phyloP scores from a whole-genome alignment of 176 grass and related monocot species.

The Carex myosuroides region DNA sequence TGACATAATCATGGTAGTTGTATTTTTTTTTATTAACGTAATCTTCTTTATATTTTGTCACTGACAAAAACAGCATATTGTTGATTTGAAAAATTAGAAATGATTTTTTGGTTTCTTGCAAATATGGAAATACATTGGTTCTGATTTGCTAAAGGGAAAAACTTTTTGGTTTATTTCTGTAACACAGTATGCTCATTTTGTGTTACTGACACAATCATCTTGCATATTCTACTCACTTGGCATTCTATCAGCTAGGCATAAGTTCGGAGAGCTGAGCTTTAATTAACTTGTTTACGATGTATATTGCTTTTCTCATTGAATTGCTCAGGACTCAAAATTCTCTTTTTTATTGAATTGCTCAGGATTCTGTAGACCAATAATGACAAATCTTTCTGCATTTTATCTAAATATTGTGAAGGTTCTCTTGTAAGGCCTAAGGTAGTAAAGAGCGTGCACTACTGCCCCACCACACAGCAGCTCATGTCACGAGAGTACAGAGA shows the following conservation, averaged over 20 bases:
- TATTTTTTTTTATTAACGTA: background rate
- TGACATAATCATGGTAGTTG: background rate
- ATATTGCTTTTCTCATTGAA: background rate
- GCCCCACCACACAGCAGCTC: slow-evolving; percentile 48
- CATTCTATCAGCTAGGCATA: background rate
- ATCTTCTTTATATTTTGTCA: background rate
- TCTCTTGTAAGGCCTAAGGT: slow-evolving; percentile 91
- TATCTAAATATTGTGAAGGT: slow-evolving; percentile 30
- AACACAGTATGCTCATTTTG: background rate
- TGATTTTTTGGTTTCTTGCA: background rate
- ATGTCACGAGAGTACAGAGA: slow-evolving; percentile 88
- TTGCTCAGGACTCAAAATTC: background rate
- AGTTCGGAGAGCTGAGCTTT: background rate
- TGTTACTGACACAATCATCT: background rate
- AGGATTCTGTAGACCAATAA: slow-evolving; percentile 8
- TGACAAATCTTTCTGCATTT: background rate
- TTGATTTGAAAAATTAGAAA: background rate
- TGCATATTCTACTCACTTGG: background rate
- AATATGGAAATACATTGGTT: background rate
- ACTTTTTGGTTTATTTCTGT: background rate
- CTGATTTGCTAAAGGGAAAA: background rate
- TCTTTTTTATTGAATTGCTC: background rate
- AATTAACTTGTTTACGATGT: background rate
- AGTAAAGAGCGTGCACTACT: slow-evolving; percentile 96
- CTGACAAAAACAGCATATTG: background rate